Evolutionary conservation across 768 basidiomycete genomes (phyloP), one percentile per base, ranked within the genome.

Genomic region (Ramaria sp.): DNA sequence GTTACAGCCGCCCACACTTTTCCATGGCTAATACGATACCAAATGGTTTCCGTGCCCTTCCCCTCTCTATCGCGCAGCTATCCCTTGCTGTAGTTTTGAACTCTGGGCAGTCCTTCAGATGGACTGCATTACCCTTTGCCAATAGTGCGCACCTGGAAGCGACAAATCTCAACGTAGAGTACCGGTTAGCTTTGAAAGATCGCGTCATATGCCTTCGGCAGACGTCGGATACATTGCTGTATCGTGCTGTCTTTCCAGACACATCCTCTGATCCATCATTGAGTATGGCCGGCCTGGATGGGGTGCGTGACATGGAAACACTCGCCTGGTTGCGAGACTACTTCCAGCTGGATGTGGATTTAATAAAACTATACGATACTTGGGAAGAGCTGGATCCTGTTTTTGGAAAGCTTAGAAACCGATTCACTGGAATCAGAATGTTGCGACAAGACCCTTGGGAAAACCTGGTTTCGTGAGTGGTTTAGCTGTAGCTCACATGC

Each of bases 391-490:
- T 74, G 44, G 96, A 99, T 62, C 70, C 76, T 28, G 81, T 93
- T 52, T 96, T 98, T 65, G 71, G 78, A 22, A 72, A 67, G 36
- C 66, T 85, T 34, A 74, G 74, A 57, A 69, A 76, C 20, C 75
- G 84, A 18, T 88, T 93, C 58, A 66, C 76, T 55, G 96, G 96
- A 7, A 88, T 95, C 43, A 70, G 94, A 52, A 83, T 97, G 56
- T 67, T 98, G 38, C 75, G 88, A 62, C 94, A 98, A 68, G 92
- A 95, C 64, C 90, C 91, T 60, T 98, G 91, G 85, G 95, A 98
- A 69, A 94, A 88, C 62, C 77, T 98, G 27, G 70, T 97, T 42
- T 92, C 90, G 93, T 96, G 67, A 62, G 88, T 80, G 34, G 22
- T 32, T 9, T 55, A 30, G 32, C 48, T 13, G 16, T 22, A n/a